Evolutionary conservation across 805 yeast genomes (phyloP), one percentile per base, ranked within the genome.

Genomic region (Candida arabinofermentans): DNA sequence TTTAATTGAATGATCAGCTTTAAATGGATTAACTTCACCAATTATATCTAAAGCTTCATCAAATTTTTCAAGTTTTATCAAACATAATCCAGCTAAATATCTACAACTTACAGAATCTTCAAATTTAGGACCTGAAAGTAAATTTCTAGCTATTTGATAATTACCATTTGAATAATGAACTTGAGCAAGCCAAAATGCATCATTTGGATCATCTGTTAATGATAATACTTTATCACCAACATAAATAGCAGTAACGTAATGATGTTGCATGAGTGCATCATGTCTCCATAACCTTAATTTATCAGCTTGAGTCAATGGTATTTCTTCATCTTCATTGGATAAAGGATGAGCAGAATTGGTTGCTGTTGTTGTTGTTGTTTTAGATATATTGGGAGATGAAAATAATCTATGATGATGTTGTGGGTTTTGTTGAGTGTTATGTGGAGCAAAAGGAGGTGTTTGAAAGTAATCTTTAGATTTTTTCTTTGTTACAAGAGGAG

Each of bases 161-260:
- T 85, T 78, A 9, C 91, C 91, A 42, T 78, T 79, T 42, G 80
- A 70, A 61, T 79, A 87, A 59, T 84, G 81, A 4, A 86, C 95
- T 65, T 91, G 96, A 0, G 96, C 96, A 24, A 91, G 70, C 96
- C 97, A 90, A 62, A 88, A 91, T 9, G 96, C 96, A 59, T 91
- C 98, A 55, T 83, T 86, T 12, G 96, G 85, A 57, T 90, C 96
- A 44, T 74, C 73, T 0, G 97, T 89, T 46, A 93, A 66, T 1
- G 89, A 77, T 32, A 87, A 72, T 7, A 93, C 86, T 54, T 90
- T 91, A 65, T 93, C 96, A 13, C 96, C 98, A 22, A 93, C 76
- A 58, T 81, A 88, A 53, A 84, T 91, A 0, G 98, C 97, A 0
- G 97, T 87, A 34, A 74, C 73, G 61, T 86, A 86, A 48, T 89